phyloP scores from a whole-genome alignment of 371 early-diverging fungal species.

The Dipsacomyces acuminosporus region DNA sequence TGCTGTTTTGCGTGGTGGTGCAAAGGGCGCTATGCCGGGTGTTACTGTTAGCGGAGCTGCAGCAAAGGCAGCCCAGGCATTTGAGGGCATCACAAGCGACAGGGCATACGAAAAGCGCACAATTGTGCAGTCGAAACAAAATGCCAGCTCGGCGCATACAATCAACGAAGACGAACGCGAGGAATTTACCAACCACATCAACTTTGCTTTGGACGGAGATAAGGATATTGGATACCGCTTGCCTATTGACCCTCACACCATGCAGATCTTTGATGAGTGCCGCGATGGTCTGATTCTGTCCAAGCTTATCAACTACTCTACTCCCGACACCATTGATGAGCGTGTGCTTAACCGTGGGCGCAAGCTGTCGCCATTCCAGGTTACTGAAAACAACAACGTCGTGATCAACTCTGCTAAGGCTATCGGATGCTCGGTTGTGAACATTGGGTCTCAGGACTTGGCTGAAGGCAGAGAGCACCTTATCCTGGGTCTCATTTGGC shows the following conservation, averaged over 20 bases:
- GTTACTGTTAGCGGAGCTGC: constrained; percentile 11
- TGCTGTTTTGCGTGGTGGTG: constrained; percentile 61
- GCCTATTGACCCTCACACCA: constrained; percentile 86
- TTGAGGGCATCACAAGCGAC: constrained; percentile 47
- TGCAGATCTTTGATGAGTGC: constrained; percentile 93
- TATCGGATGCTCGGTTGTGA: constrained; percentile 93
- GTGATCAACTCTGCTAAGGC: constrained; percentile 97
- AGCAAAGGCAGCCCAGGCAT: constrained; percentile 24
- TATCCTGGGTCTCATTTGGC: constrained; percentile 95
- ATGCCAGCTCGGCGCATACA: constrained; percentile 84
- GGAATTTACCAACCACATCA: constrained; percentile 91
- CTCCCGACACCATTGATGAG: constrained; percentile 96
- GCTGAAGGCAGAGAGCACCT: constrained; percentile 92
- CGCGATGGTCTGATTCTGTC: constrained; percentile 93
- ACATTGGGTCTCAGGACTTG: constrained; percentile 92
- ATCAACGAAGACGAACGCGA: constrained; percentile 97
- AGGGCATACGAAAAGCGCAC: constrained; percentile 52
- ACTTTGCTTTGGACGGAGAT: constrained; percentile 77
- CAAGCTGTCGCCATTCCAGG: constrained; percentile 78
- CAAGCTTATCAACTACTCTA: constrained; percentile 94
- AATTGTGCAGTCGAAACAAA: constrained; percentile 80
- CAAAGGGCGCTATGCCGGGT: constrained; percentile 55
- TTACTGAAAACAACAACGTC: constrained; percentile 97
- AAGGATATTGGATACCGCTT: constrained; percentile 72
- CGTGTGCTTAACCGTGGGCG: constrained; percentile 85